A percentile compares a stretch with the other conserved stretches of the same genome.
phyloP scores from a whole-genome alignment of 768 basidiomycete genomes.

The Thelephora aurantiotincta region DNA sequence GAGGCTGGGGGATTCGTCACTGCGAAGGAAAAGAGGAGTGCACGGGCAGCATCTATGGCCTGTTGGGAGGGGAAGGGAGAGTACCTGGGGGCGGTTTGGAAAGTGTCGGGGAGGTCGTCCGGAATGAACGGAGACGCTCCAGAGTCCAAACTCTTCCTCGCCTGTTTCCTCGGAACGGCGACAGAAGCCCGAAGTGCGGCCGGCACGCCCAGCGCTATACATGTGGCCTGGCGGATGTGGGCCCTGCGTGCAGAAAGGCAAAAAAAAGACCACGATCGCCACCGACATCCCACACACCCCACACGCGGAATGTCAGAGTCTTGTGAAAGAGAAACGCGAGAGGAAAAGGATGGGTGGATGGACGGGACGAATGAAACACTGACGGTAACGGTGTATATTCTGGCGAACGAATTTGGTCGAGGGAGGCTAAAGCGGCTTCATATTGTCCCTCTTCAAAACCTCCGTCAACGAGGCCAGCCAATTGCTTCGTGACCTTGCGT shows the following conservation, averaged over 20 bases:
- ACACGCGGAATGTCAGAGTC: background rate
- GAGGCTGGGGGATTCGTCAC: constrained; percentile 40
- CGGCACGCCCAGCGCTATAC: constrained; percentile 52
- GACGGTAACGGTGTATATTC: constrained; percentile 44
- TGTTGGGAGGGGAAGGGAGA: constrained; percentile 26
- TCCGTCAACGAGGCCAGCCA: constrained; percentile 48
- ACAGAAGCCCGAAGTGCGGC: constrained; percentile 3
- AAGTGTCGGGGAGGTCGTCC: constrained; percentile 18
- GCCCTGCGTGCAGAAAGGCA: constrained; percentile 21
- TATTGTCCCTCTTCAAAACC: constrained; percentile 71
- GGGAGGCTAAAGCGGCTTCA: constrained; percentile 45
- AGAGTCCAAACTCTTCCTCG: constrained; percentile 12
- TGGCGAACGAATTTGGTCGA: constrained; percentile 49
- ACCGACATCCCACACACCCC: background rate
- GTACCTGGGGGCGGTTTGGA: constrained; percentile 21
- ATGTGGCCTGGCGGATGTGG: constrained; percentile 55
- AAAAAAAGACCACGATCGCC: background rate
- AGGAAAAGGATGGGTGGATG: background rate
- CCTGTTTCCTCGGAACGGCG: constrained; percentile 4
- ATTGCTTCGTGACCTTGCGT: constrained; percentile 31
- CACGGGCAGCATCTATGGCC: constrained; percentile 37
- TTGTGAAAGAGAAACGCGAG: background rate
- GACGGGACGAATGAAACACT: too few species aligned
- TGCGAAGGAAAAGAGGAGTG: constrained; percentile 39
- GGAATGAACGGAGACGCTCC: constrained; percentile 6